These are phyloP conservation scores for Glycine tomentella DNA, from an alignment of 306 rosid species.

Conservation along the genomic window DNA sequence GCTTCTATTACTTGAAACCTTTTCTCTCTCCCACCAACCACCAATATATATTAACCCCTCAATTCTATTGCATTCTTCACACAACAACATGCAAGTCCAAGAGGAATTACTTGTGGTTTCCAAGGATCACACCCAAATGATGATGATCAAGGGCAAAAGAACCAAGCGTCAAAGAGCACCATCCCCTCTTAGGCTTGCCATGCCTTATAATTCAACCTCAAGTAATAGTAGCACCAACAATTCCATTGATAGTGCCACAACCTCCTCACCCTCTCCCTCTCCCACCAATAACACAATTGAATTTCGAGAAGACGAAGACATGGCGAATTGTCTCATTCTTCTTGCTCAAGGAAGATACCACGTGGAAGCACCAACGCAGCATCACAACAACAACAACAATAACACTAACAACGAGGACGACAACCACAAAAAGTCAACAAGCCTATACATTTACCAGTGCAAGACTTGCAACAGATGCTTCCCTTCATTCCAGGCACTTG, in stretches of 20 bases:
- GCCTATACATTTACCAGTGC: slow-evolving; percentile 59
- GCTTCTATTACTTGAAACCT: slow-evolving; percentile 44
- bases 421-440: slow-evolving; percentile 9
- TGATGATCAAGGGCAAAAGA: slow-evolving; percentile 70
- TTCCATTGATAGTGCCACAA: slow-evolving; percentile 31
- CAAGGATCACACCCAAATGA: slow-evolving; percentile 40
- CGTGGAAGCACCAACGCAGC: background rate
- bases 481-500: slow-evolving; percentile 88
- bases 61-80: slow-evolving; percentile 35
- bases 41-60: slow-evolving; percentile 52
- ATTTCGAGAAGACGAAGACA: slow-evolving; percentile 59
- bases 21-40: slow-evolving; percentile 44
- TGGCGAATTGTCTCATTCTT: slow-evolving; percentile 88
- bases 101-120: slow-evolving; percentile 35
- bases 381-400: background rate
- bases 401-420: background rate
- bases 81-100: slow-evolving; percentile 49
- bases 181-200: slow-evolving; percentile 52
- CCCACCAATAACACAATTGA: slow-evolving; percentile 5
- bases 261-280: slow-evolving; percentile 6
- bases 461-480: slow-evolving; percentile 84
- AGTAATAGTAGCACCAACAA: slow-evolving; percentile 3
- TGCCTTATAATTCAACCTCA: slow-evolving; percentile 52
- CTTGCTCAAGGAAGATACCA: slow-evolving; percentile 63
- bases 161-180: slow-evolving; percentile 71